Evolutionary conservation across 2,329 filamentous ascomycete genomes (phyloP).

Genomic region (Metarhizium album): DNA sequence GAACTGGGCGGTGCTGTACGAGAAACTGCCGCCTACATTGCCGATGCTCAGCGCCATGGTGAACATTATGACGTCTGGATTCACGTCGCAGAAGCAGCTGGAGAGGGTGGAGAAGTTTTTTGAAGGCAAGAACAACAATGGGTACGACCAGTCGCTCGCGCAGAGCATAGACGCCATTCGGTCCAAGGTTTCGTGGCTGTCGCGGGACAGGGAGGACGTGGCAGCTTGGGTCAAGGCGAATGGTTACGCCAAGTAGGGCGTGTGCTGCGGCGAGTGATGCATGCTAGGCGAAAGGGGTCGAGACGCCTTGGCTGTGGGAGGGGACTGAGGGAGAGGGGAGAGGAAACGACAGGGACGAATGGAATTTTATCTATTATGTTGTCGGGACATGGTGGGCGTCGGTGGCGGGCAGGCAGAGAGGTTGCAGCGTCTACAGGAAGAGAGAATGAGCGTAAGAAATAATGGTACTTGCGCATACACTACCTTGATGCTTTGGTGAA

Average conservation of each 20-base stretch:
- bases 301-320: background rate
- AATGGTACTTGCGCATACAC: background rate
- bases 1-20: slow-evolving; percentile 78
- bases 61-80: slow-evolving; percentile 68
- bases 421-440: background rate
- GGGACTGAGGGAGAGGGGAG: background rate
- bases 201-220: slow-evolving; percentile 15
- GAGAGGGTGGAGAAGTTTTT: slow-evolving; percentile 75
- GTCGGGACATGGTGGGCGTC: no score
- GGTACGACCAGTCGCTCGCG: slow-evolving; percentile 80
- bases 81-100: slow-evolving; percentile 67
- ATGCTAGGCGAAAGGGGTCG: background rate
- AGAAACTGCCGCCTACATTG: slow-evolving; percentile 75
- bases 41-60: slow-evolving; percentile 81
- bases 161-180: slow-evolving; percentile 78
- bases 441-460: background rate
- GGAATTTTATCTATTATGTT: no score
- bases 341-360: background rate
- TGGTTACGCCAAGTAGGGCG: slow-evolving; percentile 9
- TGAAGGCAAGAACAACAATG: slow-evolving; percentile 64
- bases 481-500: no score
- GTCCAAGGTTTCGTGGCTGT: slow-evolving; percentile 48
- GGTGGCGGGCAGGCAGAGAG: no score
- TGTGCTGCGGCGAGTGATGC: background rate
- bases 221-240: slow-evolving; percentile 15